A percentile compares a stretch with the other conserved stretches of the same genome.
Evolutionary conservation across 176 grass and related monocot species (phyloP).

Genomic region (Carex kokanica): DNA sequence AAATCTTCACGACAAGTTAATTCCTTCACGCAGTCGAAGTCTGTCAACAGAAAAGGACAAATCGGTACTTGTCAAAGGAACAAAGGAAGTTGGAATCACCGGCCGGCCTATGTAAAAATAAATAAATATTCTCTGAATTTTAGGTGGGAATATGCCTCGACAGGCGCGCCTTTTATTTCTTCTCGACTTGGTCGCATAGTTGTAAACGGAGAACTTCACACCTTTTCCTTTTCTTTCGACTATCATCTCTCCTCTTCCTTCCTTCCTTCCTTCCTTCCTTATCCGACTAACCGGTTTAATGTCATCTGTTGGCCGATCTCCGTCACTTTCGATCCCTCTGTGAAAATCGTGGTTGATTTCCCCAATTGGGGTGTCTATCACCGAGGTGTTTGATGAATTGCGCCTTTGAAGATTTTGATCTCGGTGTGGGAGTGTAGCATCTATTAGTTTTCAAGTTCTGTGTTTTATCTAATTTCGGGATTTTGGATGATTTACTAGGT

Average conservation of each 20-base stretch:
- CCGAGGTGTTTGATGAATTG: conserved; percentile 18
- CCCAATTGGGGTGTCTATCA: not conserved
- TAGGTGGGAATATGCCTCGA: conserved; percentile 1
- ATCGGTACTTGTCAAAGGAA: too few relatives aligned
- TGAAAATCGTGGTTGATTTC: not conserved
- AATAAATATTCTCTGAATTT: conserved; percentile 13
- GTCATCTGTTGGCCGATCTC: not conserved
- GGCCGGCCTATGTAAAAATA: not conserved
- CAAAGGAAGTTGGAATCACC: not conserved
- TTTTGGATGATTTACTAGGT: not conserved
- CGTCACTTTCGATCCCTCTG: not conserved
- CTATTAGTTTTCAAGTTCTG: not conserved
- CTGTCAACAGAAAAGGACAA: too few relatives aligned
- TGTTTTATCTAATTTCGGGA: not conserved
- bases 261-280: too few relatives aligned
- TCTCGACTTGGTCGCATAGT: conserved; percentile 18
- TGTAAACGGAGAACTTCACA: not conserved
- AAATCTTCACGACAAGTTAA: too few relatives aligned
- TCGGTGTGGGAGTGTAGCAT: not conserved
- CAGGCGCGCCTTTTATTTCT: not conserved
- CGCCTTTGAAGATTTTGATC: not conserved
- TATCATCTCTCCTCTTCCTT: not conserved
- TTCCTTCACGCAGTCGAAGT: too few relatives aligned
- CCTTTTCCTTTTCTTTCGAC: not conserved
- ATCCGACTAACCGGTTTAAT: not conserved